Percentiles rank a stretch among this genome's conserved stretches.
These are phyloP conservation scores for Emericellopsis cladophorae DNA, from an alignment of 2,329 filamentous ascomycete species.

Conservation along the genomic window DNA sequence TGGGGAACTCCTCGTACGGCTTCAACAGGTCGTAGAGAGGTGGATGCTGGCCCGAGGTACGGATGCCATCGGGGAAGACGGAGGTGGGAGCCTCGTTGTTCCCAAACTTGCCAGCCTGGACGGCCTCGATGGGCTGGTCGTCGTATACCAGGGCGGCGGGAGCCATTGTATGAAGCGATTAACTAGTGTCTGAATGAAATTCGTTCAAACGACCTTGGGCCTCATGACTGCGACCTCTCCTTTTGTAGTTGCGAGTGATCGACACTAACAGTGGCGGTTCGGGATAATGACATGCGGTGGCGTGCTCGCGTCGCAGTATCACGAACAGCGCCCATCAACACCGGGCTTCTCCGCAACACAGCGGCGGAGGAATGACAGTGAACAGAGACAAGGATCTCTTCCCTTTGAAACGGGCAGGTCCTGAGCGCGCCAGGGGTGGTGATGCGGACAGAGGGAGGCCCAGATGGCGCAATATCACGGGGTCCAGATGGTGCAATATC, in stretches of 20 bases:
- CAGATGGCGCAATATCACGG: too few species aligned
- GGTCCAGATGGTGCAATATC: too few species aligned
- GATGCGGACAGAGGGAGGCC: too few species aligned
- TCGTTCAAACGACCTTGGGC: not conserved
- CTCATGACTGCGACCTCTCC: not conserved
- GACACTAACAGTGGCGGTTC: not conserved
- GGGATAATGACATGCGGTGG: not conserved
- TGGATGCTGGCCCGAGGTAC: conserved; percentile 55
- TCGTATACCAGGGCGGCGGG: conserved; percentile 1
- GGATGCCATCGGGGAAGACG: conserved; percentile 33
- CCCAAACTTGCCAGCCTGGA: not conserved
- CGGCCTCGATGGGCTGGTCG: not conserved
- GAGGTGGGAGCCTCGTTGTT: conserved; percentile 1
- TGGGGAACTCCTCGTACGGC: conserved; percentile 59
- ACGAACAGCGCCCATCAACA: not conserved
- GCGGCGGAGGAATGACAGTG: too few species aligned
- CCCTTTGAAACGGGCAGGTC: too few species aligned
- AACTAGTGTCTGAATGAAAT: too few species aligned
- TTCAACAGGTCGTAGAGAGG: conserved; percentile 53
- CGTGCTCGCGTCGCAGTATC: not conserved
- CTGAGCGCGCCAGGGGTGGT: too few species aligned
- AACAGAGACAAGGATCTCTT: too few species aligned
- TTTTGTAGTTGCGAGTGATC: not conserved
- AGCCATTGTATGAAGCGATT: not conserved
- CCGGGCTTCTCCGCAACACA: not conserved